A percentile compares a stretch with the other conserved stretches of the same genome.
Conservation (phyloP, 1,284 basidiomycete species). For the Puccinia polysora region DNA sequence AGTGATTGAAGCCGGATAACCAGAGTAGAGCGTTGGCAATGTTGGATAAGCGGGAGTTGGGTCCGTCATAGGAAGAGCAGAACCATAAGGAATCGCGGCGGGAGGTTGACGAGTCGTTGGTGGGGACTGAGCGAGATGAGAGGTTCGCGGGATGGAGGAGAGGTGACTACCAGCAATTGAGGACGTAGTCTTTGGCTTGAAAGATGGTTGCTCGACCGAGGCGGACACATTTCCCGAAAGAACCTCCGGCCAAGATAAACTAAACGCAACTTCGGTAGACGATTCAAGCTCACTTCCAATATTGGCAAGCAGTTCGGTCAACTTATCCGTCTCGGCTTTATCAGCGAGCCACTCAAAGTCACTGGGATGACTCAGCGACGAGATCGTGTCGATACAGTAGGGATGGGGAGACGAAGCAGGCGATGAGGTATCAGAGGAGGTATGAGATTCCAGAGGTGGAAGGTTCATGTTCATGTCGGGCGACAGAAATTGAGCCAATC, state of each 20-base stretch:
- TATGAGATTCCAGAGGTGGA: slow-evolving; percentile 30
- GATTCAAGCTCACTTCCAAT: slow-evolving; percentile 39
- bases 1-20: background rate
- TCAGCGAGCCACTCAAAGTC: slow-evolving; percentile 42
- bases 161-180: slow-evolving; percentile 1
- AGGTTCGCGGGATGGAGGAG: background rate
- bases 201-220: slow-evolving; percentile 1
- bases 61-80: slow-evolving; percentile 2
- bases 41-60: slow-evolving; percentile 18
- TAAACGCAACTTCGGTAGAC: slow-evolving; percentile 16
- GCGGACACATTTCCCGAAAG: background rate
- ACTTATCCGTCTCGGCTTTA: slow-evolving; percentile 36
- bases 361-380: slow-evolving; percentile 10
- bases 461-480: slow-evolving; percentile 28
- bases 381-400: background rate
- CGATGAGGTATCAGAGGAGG: slow-evolving; percentile 35
- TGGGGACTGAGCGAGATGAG: background rate
- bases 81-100: background rate
- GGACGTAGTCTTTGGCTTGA: slow-evolving; percentile 2
- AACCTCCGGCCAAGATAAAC: slow-evolving; percentile 14
- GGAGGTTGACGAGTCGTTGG: background rate
- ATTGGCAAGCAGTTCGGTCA: slow-evolving; percentile 29
- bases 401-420: slow-evolving; percentile 36
- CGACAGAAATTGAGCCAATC: slow-evolving; percentile 20
- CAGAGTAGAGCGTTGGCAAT: slow-evolving; percentile 12